Conservation (phyloP, 495 filamentous ascomycete genomes). For the Tuber brumale region DNA sequence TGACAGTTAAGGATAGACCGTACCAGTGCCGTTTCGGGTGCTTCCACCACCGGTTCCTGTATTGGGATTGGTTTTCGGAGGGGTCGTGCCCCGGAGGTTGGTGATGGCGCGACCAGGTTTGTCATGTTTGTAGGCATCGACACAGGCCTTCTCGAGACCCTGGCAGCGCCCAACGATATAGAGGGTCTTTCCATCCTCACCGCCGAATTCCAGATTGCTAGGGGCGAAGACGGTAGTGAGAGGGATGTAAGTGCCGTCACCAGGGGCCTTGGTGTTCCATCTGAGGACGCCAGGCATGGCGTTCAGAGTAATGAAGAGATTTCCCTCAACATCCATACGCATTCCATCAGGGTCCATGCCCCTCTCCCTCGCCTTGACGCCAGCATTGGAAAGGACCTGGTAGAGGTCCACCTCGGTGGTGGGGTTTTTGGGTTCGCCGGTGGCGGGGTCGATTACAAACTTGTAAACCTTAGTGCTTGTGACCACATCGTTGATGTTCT, state of each 20-base stretch:
- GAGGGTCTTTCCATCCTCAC: constrained; percentile 27
- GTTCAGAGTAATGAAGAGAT: constrained; percentile 26
- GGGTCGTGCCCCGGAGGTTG: constrained; percentile 7
- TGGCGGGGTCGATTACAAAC: constrained; percentile 18
- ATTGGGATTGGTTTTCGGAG: background rate
- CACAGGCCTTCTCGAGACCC: constrained; percentile 9
- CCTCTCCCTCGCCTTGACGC: background rate
- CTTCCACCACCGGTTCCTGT: background rate
- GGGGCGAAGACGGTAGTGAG: constrained; percentile 21
- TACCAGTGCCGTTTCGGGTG: background rate
- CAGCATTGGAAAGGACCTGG: background rate
- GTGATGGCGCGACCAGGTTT: constrained; percentile 16
- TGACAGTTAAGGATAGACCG: background rate
- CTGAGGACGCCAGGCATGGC: constrained; percentile 17
- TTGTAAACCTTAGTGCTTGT: constrained; percentile 8
- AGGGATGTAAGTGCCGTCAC: background rate
- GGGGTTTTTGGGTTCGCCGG: constrained; percentile 14
- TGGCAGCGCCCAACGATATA: constrained; percentile 25
- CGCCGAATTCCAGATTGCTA: constrained; percentile 31
- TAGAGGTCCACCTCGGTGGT: constrained; percentile 18
- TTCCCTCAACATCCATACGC: constrained; percentile 24
- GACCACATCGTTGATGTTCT: constrained; percentile 16
- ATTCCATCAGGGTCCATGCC: constrained; percentile 31
- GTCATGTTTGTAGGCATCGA: constrained; percentile 19
- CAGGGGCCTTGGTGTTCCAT: constrained; percentile 15